Evolutionary conservation across 1,284 basidiomycete genomes (phyloP).

Genomic region (Tilletia indica): DNA sequence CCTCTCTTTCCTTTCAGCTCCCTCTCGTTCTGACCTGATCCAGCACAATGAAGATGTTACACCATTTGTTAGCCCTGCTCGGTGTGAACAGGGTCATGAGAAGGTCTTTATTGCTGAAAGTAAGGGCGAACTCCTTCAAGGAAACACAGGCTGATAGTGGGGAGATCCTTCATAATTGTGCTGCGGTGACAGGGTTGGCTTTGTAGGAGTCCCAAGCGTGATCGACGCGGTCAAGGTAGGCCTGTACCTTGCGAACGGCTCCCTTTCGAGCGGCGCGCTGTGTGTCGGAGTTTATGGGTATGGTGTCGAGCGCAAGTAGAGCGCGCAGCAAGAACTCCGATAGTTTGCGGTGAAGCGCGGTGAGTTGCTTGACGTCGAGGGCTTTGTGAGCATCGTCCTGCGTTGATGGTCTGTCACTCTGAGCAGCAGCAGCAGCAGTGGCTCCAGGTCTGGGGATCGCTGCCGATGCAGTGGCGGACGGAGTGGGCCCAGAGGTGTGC

Average conservation of each 20-base stretch:
- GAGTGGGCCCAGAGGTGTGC: not conserved
- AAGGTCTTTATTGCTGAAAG: too few species aligned
- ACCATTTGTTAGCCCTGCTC: too few species aligned
- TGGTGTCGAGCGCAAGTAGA: conserved; percentile 45
- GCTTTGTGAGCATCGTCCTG: too few species aligned
- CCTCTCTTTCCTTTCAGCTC: too few species aligned
- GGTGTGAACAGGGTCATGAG: too few species aligned
- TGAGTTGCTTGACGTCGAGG: conserved; percentile 24
- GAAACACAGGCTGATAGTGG: not conserved
- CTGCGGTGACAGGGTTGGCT: conserved; percentile 3
- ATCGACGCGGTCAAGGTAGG: conserved; percentile 49
- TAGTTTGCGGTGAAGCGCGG: conserved; percentile 39
- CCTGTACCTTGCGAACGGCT: conserved; percentile 51
- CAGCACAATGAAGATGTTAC: too few species aligned
- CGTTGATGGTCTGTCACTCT: not conserved
- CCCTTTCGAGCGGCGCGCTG: conserved; percentile 43
- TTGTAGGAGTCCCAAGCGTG: conserved; percentile 38
- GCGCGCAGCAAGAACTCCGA: conserved; percentile 48
- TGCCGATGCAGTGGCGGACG: conserved; percentile 3
- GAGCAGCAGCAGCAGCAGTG: not conserved
- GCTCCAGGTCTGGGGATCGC: conserved; percentile 14
- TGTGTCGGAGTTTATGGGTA: conserved; percentile 43
- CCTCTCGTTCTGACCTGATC: too few species aligned
- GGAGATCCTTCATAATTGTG: not conserved
- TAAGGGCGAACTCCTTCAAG: too few species aligned